Conservation (phyloP, 306 rosid genomes). For the Quercus robur region DNA sequence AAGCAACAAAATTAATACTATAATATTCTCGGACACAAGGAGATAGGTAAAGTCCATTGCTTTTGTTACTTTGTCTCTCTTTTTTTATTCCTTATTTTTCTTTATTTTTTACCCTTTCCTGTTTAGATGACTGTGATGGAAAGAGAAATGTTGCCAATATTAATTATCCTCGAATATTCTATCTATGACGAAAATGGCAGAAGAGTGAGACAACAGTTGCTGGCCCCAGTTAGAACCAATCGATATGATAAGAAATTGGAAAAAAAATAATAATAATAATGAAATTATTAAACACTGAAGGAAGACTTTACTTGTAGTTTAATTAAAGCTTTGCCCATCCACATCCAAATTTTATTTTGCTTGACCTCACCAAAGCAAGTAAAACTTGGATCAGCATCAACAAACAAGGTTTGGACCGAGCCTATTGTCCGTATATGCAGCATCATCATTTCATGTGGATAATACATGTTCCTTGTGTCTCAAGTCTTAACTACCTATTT, state of each 20-base stretch:
- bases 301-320: no score
- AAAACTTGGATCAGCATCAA: background rate
- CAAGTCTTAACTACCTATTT: background rate
- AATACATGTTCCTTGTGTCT: no score
- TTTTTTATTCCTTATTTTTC: no score
- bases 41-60: no score
- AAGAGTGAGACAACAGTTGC: background rate
- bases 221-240: background rate
- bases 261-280: no score
- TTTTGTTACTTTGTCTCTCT: no score
- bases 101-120: no score
- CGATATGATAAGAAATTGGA: background rate
- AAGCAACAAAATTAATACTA: no score
- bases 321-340: no score
- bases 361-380: background rate
- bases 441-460: background rate
- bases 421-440: background rate
- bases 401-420: background rate
- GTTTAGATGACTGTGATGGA: background rate
- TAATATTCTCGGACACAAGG: no score
- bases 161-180: background rate
- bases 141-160: background rate
- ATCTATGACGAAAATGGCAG: background rate
- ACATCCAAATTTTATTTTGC: no score
- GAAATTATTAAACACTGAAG: no score